Evolutionary conservation across 257 asterid genomes (phyloP), one percentile per base, ranked within the genome.

Genomic region (Lycium barbarum): DNA sequence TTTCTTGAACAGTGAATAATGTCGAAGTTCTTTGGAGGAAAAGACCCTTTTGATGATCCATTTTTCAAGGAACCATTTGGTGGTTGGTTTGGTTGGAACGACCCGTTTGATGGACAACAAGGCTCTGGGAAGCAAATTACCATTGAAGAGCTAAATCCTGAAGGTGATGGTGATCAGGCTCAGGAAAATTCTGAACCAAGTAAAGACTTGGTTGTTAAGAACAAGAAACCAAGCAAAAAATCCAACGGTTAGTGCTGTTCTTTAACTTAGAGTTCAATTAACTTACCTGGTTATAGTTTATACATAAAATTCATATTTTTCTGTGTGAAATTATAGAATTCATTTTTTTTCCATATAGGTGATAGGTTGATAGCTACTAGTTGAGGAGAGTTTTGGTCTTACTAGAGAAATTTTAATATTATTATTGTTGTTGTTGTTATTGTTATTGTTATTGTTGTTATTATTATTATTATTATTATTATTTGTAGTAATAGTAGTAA

Each of bases 21-120:
- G 98, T 88, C 88, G 55, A 86, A 87, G 78, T 90, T 93, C 71
- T 93, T 94, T 91, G 98, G 98, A 79, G 97, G 98, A 79, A 92
- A 92, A 53, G 87, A 86, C 86, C 97, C 97, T 7, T 94, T 95
- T 84, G 97, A 95, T 83, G 91, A 94, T 78, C 98, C 98, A 0
- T 94, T 95, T 63, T 94, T 93, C 83, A 90, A 92, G 67, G 92
- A 87, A 43, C 93, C 95, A 79, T 91, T 91, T 86, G 89, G 90
- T 40, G 87, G 35, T 54, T 87, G 91, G 26, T 91, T 91, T 68
- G 91, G 90, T 82, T 93, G 88, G 85, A 89, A 68, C 43, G 84
- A 87, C 72, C 93, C 89, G 3, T 90, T 88, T 84, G 90, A 86
- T 55, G 93, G 86, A 80, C 85, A 63, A 45, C 81, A 90, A n/a